These are phyloP conservation scores for Oropetium thomaeum DNA, from an alignment of 176 grass and related monocot genomes.

Conservation along the genomic window DNA sequence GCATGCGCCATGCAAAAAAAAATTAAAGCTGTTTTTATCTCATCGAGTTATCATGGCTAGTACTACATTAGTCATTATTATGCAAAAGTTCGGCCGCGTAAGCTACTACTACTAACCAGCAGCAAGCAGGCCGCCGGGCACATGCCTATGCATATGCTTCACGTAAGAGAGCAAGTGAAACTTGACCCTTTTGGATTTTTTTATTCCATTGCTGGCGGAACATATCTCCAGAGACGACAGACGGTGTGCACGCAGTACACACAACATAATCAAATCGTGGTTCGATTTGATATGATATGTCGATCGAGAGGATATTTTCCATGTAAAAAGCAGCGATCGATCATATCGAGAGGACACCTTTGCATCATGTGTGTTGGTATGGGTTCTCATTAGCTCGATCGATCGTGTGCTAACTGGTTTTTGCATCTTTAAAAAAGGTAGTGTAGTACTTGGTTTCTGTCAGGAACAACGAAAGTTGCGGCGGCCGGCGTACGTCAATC, in stretches of 20 bases:
- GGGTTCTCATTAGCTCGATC: no score
- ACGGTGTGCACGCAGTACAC: no score
- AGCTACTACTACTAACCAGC: conserved; percentile 22
- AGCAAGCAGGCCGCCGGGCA: background rate
- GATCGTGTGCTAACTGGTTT: background rate
- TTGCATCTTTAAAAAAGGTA: background rate
- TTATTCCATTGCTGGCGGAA: background rate
- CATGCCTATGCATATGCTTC: conserved; percentile 7
- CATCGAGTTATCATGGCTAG: conserved; percentile 15
- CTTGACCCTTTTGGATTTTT: background rate
- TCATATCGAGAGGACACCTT: background rate
- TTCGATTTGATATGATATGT: background rate
- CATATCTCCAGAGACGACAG: background rate
- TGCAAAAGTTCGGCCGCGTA: background rate
- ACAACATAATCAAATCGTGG: background rate
- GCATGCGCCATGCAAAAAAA: conserved; percentile 24
- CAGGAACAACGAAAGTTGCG: background rate
- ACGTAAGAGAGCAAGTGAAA: conserved; percentile 27
- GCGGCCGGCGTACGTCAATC: background rate
- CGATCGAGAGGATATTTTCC: conserved; percentile 15
- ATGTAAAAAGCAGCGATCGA: no score
- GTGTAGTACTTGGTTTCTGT: background rate
- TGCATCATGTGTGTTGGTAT: background rate
- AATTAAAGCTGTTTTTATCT: no score
- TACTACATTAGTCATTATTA: no score